These are phyloP conservation scores for Saccharomycopsis hybrid DNA, from an alignment of 1,139 yeast species.

Conservation along the genomic window DNA sequence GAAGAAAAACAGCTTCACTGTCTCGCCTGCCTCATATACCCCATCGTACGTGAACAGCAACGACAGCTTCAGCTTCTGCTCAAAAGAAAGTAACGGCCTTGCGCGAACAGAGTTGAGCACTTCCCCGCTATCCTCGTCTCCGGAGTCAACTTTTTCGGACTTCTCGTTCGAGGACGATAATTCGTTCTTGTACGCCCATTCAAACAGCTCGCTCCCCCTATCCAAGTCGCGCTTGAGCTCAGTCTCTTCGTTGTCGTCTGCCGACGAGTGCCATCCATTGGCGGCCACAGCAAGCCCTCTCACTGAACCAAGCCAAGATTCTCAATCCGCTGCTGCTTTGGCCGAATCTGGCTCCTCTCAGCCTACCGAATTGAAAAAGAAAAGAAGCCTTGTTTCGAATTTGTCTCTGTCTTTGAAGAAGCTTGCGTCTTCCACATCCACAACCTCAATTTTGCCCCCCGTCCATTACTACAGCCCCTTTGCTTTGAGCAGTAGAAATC, in stretches of 20 bases:
- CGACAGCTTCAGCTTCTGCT: not conserved
- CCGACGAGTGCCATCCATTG: constrained; percentile 7
- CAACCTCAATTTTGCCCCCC: not conserved
- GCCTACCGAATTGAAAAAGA: too few relatives aligned
- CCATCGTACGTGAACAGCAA: not conserved
- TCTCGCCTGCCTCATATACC: not conserved
- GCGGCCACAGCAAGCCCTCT: too few relatives aligned
- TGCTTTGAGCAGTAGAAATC: not conserved
- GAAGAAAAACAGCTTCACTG: constrained; percentile 16
- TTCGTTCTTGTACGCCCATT: too few relatives aligned
- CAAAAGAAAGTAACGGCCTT: too few relatives aligned
- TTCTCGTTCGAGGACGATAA: not conserved
- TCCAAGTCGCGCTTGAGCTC: constrained; percentile 6
- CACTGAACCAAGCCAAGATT: too few relatives aligned
- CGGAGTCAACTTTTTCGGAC: constrained; percentile 8
- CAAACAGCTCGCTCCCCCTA: not conserved
- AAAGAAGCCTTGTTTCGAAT: constrained; percentile 1
- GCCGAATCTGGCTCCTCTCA: too few relatives aligned
- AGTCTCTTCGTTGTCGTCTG: not conserved
- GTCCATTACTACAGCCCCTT: not conserved
- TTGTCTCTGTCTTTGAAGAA: constrained; percentile 4
- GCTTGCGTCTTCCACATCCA: not conserved
- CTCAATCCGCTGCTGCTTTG: too few relatives aligned
- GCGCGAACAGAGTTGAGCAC: not conserved
- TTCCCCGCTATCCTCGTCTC: constrained; percentile 4